A percentile compares a stretch with the other conserved stretches of the same genome.
Conservation (phyloP, 371 early-diverging fungal genomes). For the Mucor piriformis region DNA sequence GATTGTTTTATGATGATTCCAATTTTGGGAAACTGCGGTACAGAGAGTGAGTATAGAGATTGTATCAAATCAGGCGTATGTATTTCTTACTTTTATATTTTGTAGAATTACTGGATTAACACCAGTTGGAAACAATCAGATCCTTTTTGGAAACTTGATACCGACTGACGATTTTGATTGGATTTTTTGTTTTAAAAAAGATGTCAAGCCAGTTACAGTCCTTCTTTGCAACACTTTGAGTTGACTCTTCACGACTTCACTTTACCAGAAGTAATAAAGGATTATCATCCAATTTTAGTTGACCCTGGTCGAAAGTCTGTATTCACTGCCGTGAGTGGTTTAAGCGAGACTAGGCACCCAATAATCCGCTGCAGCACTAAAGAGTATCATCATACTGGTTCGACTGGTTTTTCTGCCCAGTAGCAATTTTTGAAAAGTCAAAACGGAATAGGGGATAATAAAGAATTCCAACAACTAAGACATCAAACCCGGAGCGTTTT, state of each 20-base stretch:
- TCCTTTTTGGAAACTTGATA: neutral
- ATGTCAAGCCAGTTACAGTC: neutral
- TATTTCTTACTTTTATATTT: neutral
- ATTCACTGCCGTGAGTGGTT: neutral
- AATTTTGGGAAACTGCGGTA: neutral
- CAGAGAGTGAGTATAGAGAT: neutral
- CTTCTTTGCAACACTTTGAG: neutral
- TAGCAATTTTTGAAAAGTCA: neutral
- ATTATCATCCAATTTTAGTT: neutral
- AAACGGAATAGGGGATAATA: neutral
- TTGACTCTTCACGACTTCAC: constrained; percentile 5
- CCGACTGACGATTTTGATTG: neutral
- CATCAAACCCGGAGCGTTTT: neutral
- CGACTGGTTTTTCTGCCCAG: neutral
- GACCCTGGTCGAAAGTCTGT: neutral
- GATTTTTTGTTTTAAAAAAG: constrained; percentile 1
- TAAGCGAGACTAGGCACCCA: neutral
- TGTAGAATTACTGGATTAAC: neutral
- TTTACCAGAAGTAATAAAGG: neutral
- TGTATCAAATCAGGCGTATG: neutral
- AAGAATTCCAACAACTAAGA: neutral
- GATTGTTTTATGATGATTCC: neutral
- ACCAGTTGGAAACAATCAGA: neutral
- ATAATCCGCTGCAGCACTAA: neutral
- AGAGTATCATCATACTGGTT: neutral